Evolutionary conservation across 768 basidiomycete species (phyloP).

Genomic region (Lactifluus volemus): DNA sequence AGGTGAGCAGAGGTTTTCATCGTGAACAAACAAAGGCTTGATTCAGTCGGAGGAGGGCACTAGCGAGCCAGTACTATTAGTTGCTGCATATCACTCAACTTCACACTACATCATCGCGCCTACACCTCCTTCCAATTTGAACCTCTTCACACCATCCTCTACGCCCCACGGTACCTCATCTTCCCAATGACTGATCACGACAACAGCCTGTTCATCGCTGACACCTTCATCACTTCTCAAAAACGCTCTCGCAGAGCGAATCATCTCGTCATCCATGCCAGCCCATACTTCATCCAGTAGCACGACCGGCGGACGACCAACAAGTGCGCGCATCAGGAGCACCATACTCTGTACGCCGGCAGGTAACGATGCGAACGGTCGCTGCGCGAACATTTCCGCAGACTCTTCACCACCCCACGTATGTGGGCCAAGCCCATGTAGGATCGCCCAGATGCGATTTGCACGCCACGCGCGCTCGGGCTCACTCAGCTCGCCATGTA

Average conservation of each 20-base stretch:
- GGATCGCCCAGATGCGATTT: slow-evolving; percentile 44
- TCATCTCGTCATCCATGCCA: slow-evolving; percentile 82
- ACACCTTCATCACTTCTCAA: slow-evolving; percentile 44
- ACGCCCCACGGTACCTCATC: slow-evolving; percentile 80
- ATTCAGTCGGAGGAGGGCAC: no score
- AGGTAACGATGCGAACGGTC: slow-evolving; percentile 54
- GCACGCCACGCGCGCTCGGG: slow-evolving; percentile 33
- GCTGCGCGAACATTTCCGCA: slow-evolving; percentile 36
- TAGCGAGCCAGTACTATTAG: no score
- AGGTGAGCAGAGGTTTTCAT: no score
- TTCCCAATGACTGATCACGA: slow-evolving; percentile 87
- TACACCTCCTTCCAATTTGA: slow-evolving; percentile 29
- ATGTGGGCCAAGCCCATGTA: slow-evolving; percentile 53
- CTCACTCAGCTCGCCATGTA: slow-evolving; percentile 32
- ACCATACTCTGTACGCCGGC: slow-evolving; percentile 74
- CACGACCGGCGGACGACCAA: slow-evolving; percentile 62
- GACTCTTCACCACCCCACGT: slow-evolving; percentile 32
- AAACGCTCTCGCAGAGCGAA: slow-evolving; percentile 53
- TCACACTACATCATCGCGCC: slow-evolving; percentile 12
- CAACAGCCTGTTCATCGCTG: slow-evolving; percentile 56
- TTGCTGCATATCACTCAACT: neutral
- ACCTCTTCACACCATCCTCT: slow-evolving; percentile 41
- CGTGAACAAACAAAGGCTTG: no score
- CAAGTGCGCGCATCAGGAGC: slow-evolving; percentile 79
- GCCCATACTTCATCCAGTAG: slow-evolving; percentile 90